Percentiles rank a stretch among this genome's conserved stretches.
Conservation (phyloP, 1,284 basidiomycete genomes). For the Austroboletus niveus region DNA sequence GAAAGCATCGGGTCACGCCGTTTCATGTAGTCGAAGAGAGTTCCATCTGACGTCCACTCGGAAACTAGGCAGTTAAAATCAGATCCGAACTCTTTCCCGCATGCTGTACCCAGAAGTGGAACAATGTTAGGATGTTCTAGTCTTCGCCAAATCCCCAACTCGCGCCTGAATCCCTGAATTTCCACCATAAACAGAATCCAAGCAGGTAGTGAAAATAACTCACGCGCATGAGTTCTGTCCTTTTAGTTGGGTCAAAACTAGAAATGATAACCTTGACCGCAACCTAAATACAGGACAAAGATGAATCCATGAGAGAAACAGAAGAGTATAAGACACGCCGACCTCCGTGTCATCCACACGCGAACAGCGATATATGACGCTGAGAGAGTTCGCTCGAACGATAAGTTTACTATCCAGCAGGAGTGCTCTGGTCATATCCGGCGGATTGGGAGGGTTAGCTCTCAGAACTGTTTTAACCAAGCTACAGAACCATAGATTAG, state of each 20-base stretch:
- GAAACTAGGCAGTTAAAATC: conserved; percentile 9
- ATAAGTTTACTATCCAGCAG: too few species aligned
- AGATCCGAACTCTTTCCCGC: neutral
- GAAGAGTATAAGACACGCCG: neutral
- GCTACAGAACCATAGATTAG: too few species aligned
- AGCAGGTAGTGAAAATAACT: neutral
- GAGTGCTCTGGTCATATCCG: too few species aligned
- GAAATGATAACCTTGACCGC: conserved; percentile 7
- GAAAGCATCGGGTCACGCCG: neutral
- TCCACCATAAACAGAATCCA: neutral
- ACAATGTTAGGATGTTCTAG: conserved; percentile 5
- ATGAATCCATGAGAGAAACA: neutral
- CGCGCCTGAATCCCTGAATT: conserved; percentile 5
- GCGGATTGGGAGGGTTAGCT: too few species aligned
- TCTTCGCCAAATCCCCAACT: conserved; percentile 6
- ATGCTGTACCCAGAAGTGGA: neutral
- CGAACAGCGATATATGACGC: too few species aligned
- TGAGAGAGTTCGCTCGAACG: too few species aligned
- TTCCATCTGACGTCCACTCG: conserved; percentile 8
- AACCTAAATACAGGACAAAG: neutral
- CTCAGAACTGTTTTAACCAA: too few species aligned
- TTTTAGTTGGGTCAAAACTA: neutral
- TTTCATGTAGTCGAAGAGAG: conserved; percentile 1
- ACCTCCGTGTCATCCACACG: too few species aligned
- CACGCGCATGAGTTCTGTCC: neutral